Evolutionary conservation across 306 rosid species (phyloP).

Genomic region (Vachellia collinsii): DNA sequence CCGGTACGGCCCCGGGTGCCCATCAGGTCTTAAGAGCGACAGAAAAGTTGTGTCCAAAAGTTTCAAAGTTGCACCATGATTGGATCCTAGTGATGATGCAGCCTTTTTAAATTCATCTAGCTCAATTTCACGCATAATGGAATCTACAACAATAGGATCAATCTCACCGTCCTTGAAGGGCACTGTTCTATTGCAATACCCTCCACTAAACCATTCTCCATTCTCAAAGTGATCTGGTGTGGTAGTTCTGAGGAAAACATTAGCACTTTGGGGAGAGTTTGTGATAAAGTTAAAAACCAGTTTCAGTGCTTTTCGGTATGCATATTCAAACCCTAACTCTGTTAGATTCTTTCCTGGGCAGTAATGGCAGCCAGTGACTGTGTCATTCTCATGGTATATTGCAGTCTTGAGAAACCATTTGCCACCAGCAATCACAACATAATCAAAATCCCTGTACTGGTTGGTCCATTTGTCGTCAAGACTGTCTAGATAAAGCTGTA

Average conservation of each 20-base stretch:
- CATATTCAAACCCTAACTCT: conserved; percentile 57
- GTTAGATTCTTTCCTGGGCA: conserved; percentile 70
- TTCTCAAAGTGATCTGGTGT: conserved; percentile 87
- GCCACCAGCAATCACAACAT: conserved; percentile 63
- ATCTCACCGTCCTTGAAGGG: conserved; percentile 66
- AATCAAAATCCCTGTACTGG: conserved; percentile 51
- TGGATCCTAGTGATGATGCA: conserved; percentile 15
- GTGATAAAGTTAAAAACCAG: conserved; percentile 48
- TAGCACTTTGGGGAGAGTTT: conserved; percentile 43
- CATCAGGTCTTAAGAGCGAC: conserved; percentile 81
- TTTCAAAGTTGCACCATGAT: conserved; percentile 42
- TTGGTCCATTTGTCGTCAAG: conserved; percentile 64
- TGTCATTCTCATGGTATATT: conserved; percentile 66
- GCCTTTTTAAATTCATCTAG: conserved; percentile 60
- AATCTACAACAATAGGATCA: conserved; percentile 46
- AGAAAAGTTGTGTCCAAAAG: conserved; percentile 69
- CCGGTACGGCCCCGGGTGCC: conserved; percentile 84
- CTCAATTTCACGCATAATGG: conserved; percentile 60
- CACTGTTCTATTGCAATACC: conserved; percentile 75
- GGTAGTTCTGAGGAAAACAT: conserved; percentile 72
- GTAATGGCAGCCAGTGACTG: conserved; percentile 59
- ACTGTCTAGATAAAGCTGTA: conserved; percentile 65
- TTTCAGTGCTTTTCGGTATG: conserved; percentile 60
- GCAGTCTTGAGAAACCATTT: conserved; percentile 87
- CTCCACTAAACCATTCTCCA: conserved; percentile 90